A percentile compares a stretch with the other conserved stretches of the same genome.
Conservation (phyloP, 352 stramenopile species). For the Globisporangium perplexum region DNA sequence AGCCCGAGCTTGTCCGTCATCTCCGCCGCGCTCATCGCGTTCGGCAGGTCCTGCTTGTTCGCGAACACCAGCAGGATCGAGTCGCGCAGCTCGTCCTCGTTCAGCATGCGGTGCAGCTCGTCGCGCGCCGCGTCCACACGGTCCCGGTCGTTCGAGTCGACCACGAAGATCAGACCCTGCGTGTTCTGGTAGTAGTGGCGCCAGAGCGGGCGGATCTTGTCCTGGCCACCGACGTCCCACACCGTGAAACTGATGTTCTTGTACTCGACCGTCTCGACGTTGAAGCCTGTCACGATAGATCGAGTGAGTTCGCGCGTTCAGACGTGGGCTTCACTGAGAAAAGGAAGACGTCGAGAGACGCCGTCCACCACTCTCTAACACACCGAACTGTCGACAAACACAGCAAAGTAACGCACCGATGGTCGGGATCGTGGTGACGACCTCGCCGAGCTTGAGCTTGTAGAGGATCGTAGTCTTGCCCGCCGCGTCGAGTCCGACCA, state of each 20-base stretch:
- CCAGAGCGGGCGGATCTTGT: conserved; percentile 98
- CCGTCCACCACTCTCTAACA: too few relatives aligned
- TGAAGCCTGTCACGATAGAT: conserved; percentile 84
- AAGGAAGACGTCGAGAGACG: too few relatives aligned
- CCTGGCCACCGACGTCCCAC: conserved; percentile 99
- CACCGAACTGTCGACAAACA: too few relatives aligned
- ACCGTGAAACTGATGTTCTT: conserved; percentile 99
- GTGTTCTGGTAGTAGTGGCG: conserved; percentile 99
- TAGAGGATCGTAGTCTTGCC: conserved; percentile 99
- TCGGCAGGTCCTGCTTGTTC: too few relatives aligned
- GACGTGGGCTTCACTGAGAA: too few relatives aligned
- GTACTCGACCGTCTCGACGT: conserved; percentile 99
- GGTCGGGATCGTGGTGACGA: conserved; percentile 97
- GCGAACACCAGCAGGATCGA: too few relatives aligned
- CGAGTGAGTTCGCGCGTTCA: too few relatives aligned
- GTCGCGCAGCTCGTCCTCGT: too few relatives aligned
- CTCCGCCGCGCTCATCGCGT: too few relatives aligned
- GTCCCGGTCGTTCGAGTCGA: conserved; percentile 99
- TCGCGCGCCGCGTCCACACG: too few relatives aligned
- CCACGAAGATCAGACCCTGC: conserved; percentile 99
- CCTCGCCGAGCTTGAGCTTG: conserved; percentile 89
- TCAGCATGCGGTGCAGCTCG: too few relatives aligned
- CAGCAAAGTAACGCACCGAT: conserved; percentile 87
- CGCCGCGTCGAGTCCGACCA: conserved; percentile 98
- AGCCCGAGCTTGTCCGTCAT: too few relatives aligned